Conservation (phyloP, 768 basidiomycete genomes). For the Tulasnella sp. region DNA sequence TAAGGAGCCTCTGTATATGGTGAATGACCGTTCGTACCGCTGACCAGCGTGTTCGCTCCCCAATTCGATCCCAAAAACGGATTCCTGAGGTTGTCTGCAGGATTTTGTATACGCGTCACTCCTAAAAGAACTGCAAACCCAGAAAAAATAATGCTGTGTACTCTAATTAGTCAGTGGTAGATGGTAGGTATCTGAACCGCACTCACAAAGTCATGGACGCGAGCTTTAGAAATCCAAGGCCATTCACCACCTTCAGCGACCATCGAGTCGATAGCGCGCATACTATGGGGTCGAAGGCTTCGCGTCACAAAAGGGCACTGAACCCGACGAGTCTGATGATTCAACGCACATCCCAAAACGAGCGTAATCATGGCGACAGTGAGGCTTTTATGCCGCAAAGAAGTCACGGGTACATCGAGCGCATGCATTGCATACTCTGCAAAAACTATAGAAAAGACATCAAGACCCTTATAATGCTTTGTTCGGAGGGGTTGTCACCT, state of each 20-base stretch:
- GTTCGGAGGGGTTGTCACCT: not conserved
- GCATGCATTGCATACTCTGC: constrained; percentile 3
- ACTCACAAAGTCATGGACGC: not conserved
- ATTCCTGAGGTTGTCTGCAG: constrained; percentile 26
- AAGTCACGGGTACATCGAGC: not conserved
- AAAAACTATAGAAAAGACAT: not conserved
- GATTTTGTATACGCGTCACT: constrained; percentile 24
- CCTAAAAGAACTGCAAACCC: constrained; percentile 22
- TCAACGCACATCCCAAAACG: not conserved
- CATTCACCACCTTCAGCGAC: not conserved
- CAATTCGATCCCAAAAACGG: constrained; percentile 25
- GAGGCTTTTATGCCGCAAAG: not conserved
- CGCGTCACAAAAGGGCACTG: not conserved
- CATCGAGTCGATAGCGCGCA: not conserved
- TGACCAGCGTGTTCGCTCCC: constrained; percentile 22
- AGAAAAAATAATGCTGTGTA: constrained; percentile 13
- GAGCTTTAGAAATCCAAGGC: not conserved
- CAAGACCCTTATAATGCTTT: not conserved
- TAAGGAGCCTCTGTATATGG: too few species aligned
- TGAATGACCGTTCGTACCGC: too few species aligned
- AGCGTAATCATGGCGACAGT: not conserved
- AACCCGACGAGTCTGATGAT: not conserved
- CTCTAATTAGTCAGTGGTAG: not conserved
- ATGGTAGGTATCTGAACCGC: not conserved
- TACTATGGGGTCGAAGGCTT: not conserved